Base-by-base conservation (phyloP, 2,329 filamentous ascomycete species). In the Microsporum canis region DNA sequence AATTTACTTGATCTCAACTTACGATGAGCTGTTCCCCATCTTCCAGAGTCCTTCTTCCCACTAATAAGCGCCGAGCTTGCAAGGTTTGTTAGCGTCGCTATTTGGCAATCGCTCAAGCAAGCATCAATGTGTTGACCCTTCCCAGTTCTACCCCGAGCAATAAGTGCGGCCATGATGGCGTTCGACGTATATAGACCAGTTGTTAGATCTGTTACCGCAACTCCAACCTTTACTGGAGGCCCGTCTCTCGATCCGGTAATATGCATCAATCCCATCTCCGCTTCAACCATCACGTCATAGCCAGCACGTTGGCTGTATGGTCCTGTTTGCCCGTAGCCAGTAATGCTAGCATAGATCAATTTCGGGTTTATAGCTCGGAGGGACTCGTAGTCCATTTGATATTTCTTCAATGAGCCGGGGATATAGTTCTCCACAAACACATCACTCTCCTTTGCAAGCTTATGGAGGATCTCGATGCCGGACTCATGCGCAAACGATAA, bases 211-310 rank as follows among this genome's bases (percentile, higher is more conserved):
- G 94, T 97, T 2, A 99, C 94, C 1, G 94, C 94, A 2, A 99
- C 94, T 17, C 94, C 94, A 1, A 99, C 94, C 76, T 99, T 99
- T 43, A 96, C 94, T 0, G 94, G 94, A 1, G 91, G 88, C 0
- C 92, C 91, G 68, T 95, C 88, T 61, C 91, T 82, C 63, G 83
- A 83, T 36, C 94, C 94, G 0, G 94, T 99, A 68, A 99, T 97
- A 76, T 99, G 94, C 94, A 99, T 99, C 61, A 99, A 77, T 0
- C 94, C 94, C 76, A 99, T 91, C 72, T 97, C 94, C 63, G 94
- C 94, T 78, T 99, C 94, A 8, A 99, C 92, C 92, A 99, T 99
- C 67, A 99, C 94, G 75, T 99, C 94, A 79, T 99, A 99, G 3
- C 94, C 94, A 2, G 94, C 91, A 12, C 94, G 83, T 65, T 85